Conservation (phyloP, 176 grass and related monocot species). For the Thinopyrum elongatum region DNA sequence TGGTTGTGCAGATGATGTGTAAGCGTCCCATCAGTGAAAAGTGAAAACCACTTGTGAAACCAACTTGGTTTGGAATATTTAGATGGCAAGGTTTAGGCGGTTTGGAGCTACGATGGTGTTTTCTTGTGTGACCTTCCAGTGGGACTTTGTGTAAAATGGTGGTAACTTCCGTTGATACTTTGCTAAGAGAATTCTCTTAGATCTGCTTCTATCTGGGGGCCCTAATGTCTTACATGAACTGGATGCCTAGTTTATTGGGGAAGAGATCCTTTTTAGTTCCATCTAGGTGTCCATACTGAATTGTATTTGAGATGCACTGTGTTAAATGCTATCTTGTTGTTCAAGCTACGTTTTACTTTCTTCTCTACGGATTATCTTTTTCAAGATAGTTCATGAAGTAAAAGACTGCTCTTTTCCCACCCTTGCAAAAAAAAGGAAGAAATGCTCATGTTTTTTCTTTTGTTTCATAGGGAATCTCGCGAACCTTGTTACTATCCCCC, state of each 20-base stretch:
- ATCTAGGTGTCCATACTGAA: not conserved
- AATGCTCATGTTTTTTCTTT: conserved; percentile 1
- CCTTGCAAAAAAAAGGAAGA: not conserved
- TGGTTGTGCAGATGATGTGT: not conserved
- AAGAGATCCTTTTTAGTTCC: not conserved
- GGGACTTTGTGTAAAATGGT: not conserved
- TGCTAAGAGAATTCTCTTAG: not conserved
- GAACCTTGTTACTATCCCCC: not conserved
- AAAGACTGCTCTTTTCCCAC: not conserved
- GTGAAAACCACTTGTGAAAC: not conserved
- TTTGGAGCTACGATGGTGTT: not conserved
- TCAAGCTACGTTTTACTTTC: not conserved
- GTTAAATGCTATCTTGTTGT: conserved; percentile 14
- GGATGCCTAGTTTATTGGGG: not conserved
- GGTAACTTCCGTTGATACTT: not conserved
- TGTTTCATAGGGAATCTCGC: not conserved
- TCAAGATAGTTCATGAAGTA: not conserved
- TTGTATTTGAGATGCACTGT: not conserved
- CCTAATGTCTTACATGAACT: not conserved
- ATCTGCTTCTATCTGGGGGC: not conserved
- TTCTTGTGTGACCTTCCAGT: not conserved
- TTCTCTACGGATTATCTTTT: not conserved
- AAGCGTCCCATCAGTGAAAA: not conserved
- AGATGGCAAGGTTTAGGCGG: not conserved
- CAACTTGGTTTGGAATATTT: not conserved